Evolutionary conservation across 2,329 filamentous ascomycete genomes (phyloP).

Genomic region (Fusarium nodosum): DNA sequence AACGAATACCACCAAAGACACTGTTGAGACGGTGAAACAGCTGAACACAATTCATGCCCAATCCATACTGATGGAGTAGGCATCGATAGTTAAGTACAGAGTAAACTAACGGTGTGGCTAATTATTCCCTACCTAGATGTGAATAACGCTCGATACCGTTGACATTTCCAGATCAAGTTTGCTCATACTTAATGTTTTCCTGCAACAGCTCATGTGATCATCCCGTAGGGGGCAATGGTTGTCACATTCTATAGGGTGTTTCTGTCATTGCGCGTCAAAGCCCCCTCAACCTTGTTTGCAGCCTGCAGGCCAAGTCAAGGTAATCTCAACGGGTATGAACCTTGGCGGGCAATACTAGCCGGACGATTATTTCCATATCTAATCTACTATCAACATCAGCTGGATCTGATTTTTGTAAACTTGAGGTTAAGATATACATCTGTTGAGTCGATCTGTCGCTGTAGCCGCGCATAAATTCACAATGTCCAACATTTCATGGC

Average conservation of each 20-base stretch:
- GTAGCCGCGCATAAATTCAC: constrained; percentile 3
- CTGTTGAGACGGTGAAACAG: neutral
- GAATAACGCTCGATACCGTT: neutral
- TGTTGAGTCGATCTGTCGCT: constrained; percentile 9
- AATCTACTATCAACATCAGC: neutral
- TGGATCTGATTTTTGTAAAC: neutral
- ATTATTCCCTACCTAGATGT: neutral
- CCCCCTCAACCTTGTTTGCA: constrained; percentile 15
- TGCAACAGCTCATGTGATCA: neutral
- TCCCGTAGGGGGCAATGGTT: neutral
- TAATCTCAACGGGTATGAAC: neutral
- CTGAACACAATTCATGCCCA: neutral
- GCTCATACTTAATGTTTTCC: constrained; percentile 1
- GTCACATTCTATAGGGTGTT: neutral
- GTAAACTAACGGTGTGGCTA: neutral
- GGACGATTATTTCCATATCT: constrained; percentile 8
- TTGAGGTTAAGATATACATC: neutral
- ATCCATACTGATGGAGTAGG: neutral
- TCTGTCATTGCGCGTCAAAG: constrained; percentile 11
- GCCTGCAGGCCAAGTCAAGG: constrained; percentile 9
- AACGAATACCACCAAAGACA: neutral
- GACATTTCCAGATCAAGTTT: neutral
- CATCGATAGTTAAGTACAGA: neutral
- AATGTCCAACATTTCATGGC: neutral
- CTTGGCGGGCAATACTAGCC: constrained; percentile 17